Evolutionary conservation across 805 yeast genomes (phyloP).

Genomic region (Dipodascus geniculatus): DNA sequence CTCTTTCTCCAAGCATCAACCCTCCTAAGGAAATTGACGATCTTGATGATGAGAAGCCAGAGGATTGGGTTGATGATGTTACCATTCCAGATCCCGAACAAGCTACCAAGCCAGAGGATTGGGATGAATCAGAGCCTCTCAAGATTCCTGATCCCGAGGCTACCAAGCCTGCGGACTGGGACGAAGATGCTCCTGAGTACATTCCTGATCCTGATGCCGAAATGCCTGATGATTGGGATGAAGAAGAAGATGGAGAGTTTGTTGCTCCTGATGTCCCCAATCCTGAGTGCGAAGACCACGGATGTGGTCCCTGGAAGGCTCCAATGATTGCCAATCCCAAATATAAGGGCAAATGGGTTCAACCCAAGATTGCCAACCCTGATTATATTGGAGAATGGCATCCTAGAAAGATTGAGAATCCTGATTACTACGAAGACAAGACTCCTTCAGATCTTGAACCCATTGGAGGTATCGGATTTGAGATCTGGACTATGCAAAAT

Average conservation of each 20-base stretch:
- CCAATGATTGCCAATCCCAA: constrained; percentile 57
- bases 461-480: constrained; percentile 77
- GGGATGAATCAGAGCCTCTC: constrained; percentile 64
- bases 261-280: constrained; percentile 55
- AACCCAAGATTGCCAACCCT: constrained; percentile 61
- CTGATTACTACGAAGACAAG: constrained; percentile 48
- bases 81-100: constrained; percentile 56
- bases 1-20: constrained; percentile 52
- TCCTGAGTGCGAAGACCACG: constrained; percentile 51
- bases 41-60: constrained; percentile 51
- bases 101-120: constrained; percentile 64
- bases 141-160: constrained; percentile 58
- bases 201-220: constrained; percentile 57
- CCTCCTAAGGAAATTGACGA: constrained; percentile 58
- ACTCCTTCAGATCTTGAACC: constrained; percentile 51
- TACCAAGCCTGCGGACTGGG: constrained; percentile 68
- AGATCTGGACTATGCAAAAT: constrained; percentile 76
- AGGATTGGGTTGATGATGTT: constrained; percentile 67
- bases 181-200: constrained; percentile 44
- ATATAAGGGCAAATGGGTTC: constrained; percentile 70
- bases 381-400: constrained; percentile 69
- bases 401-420: constrained; percentile 57
- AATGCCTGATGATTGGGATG: constrained; percentile 78
- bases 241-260: constrained; percentile 85
- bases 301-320: constrained; percentile 72